Percentiles rank a stretch among this genome's conserved stretches.
phyloP scores from a whole-genome alignment of 352 stramenopile genomes.

The Phytophthora fragariaefolia region DNA sequence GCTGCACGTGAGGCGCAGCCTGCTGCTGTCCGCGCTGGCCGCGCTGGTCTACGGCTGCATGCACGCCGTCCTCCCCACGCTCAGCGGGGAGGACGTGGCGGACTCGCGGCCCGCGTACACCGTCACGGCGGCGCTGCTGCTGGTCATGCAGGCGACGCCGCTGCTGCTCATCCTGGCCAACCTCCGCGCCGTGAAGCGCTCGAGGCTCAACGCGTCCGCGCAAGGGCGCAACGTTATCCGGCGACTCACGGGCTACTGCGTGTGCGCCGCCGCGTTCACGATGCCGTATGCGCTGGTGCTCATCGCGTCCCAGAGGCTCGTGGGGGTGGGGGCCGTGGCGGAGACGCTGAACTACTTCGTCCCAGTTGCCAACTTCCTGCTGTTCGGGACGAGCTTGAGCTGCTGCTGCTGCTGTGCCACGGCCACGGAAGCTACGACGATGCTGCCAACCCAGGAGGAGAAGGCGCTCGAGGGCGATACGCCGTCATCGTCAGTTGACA shows the following conservation, averaged over 20 bases:
- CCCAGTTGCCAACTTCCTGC: slow-evolving; percentile 63
- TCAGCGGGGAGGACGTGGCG: slow-evolving; percentile 2
- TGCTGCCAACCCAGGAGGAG: slow-evolving; percentile 11
- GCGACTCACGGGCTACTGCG: slow-evolving; percentile 60
- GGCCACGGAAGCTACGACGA: slow-evolving; percentile 2
- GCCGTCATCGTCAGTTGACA: slow-evolving; percentile 35
- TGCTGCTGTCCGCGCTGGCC: slow-evolving; percentile 54
- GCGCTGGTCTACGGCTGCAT: slow-evolving; percentile 64
- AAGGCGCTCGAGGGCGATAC: slow-evolving; percentile 24
- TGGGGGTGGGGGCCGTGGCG: slow-evolving; percentile 47
- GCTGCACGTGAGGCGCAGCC: slow-evolving; percentile 55
- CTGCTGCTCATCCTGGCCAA: slow-evolving; percentile 58
- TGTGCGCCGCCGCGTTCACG: slow-evolving; percentile 55
- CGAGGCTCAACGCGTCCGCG: slow-evolving; percentile 55
- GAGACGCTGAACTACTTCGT: slow-evolving; percentile 68
- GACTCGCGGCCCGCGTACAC: slow-evolving; percentile 40
- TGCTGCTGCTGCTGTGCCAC: slow-evolving; percentile 58
- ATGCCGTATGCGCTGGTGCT: slow-evolving; percentile 61
- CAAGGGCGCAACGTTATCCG: slow-evolving; percentile 68
- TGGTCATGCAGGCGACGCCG: slow-evolving; percentile 53
- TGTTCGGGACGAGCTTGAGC: slow-evolving; percentile 70
- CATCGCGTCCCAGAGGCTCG: slow-evolving; percentile 30
- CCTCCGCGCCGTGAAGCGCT: slow-evolving; percentile 53
- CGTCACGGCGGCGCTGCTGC: slow-evolving; percentile 50
- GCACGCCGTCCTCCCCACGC: slow-evolving; percentile 48